phyloP scores from a whole-genome alignment of 2,329 filamentous ascomycete species.

The Cladosporium sp. region DNA sequence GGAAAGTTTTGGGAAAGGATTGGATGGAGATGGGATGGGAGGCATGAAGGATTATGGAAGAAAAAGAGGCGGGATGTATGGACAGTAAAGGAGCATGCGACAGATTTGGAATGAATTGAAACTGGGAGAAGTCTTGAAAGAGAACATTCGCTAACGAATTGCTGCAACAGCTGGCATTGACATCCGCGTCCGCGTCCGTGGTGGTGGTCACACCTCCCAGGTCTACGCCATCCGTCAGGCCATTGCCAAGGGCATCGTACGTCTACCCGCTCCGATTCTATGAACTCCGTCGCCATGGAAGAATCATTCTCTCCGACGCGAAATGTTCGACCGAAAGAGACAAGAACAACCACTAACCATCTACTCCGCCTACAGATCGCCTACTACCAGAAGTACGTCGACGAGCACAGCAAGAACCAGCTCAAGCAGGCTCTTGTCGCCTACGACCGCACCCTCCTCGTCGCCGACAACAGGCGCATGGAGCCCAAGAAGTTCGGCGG shows the following conservation, averaged over 20 bases:
- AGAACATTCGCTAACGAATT: conserved; percentile 20
- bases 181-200: conserved; percentile 92
- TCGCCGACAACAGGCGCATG: conserved; percentile 97
- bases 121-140: background rate
- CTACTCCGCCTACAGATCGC: conserved; percentile 50
- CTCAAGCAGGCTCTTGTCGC: conserved; percentile 94
- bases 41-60: background rate
- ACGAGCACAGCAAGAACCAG: conserved; percentile 99
- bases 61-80: background rate
- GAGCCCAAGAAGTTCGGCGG: conserved; percentile 98
- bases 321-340: conserved; percentile 1
- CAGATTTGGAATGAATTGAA: background rate
- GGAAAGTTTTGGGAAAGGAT: background rate
- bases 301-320: background rate
- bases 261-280: conserved; percentile 20
- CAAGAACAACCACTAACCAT: conserved; percentile 14
- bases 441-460: conserved; percentile 95
- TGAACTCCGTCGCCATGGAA: background rate
- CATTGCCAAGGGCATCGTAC: conserved; percentile 87
- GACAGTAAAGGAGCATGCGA: background rate
- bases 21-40: background rate
- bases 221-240: conserved; percentile 98
- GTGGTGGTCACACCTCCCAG: conserved; percentile 96
- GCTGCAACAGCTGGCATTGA: conserved; percentile 65
- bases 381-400: conserved; percentile 99